phyloP scores from a whole-genome alignment of 1,284 basidiomycete species.

The Anthracocystis setariae region DNA sequence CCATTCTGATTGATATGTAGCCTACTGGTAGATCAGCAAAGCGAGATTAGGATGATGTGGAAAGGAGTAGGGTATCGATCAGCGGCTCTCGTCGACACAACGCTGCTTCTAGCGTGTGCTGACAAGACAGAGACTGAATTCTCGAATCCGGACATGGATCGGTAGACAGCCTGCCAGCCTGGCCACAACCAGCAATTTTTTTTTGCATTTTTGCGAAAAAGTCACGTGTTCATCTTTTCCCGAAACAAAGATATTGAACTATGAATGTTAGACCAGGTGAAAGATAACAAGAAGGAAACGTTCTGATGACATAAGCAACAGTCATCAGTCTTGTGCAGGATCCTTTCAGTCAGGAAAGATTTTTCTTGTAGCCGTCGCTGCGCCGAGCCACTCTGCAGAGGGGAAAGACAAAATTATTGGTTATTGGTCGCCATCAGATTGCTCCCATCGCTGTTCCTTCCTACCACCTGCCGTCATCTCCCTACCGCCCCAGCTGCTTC shows the following conservation, averaged over 20 bases:
- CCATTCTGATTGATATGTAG: slow-evolving; percentile 47
- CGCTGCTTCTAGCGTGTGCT: too few relatives aligned
- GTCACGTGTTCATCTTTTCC: slow-evolving; percentile 29
- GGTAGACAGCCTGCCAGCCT: not conserved
- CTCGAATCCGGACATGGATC: too few relatives aligned
- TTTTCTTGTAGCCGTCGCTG: slow-evolving; percentile 23
- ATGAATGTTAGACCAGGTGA: not conserved
- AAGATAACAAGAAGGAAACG: not conserved
- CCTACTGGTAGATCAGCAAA: slow-evolving; percentile 58
- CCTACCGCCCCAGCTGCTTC: too few relatives aligned
- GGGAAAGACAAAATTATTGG: slow-evolving; percentile 13
- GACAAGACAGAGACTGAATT: too few relatives aligned
- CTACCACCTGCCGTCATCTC: not conserved
- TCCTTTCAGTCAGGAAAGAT: slow-evolving; percentile 16
- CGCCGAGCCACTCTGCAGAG: not conserved
- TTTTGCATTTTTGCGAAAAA: slow-evolving; percentile 34
- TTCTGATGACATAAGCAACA: not conserved
- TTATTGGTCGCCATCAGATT: too few relatives aligned
- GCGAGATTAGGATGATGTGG: slow-evolving; percentile 43
- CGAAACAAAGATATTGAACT: not conserved
- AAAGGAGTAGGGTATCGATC: not conserved
- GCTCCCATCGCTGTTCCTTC: not conserved
- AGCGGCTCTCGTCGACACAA: too few relatives aligned
- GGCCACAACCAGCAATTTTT: slow-evolving; percentile 11
- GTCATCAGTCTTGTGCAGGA: not conserved